Evolutionary conservation across 495 filamentous ascomycete species (phyloP).

Genomic region (Tuber magnatum): DNA sequence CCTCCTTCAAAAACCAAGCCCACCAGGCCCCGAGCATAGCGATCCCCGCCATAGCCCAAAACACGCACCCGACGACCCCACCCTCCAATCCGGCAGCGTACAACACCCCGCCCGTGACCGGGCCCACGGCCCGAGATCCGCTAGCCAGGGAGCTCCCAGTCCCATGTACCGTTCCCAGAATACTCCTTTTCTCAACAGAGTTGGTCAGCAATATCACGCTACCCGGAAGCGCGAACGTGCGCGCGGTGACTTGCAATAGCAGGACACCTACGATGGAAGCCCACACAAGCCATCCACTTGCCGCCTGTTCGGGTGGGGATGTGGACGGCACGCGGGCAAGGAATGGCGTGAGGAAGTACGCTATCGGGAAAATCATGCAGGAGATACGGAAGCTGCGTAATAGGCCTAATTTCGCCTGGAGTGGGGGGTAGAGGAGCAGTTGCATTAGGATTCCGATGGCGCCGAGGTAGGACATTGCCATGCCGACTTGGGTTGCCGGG

Average conservation of each 20-base stretch:
- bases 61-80: conserved; percentile 62
- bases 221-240: conserved; percentile 64
- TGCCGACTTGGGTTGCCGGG: conserved; percentile 57
- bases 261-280: conserved; percentile 55
- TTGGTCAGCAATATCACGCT: conserved; percentile 66
- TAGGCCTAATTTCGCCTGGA: conserved; percentile 57
- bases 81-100: conserved; percentile 57
- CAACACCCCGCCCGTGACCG: conserved; percentile 57
- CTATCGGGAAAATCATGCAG: conserved; percentile 58
- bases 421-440: conserved; percentile 59
- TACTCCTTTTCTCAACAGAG: conserved; percentile 53
- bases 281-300: conserved; percentile 49
- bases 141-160: conserved; percentile 58
- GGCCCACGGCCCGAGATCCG: conserved; percentile 58
- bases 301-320: conserved; percentile 28
- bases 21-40: conserved; percentile 49
- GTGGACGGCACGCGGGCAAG: conserved; percentile 53
- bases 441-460: conserved; percentile 62
- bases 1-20: conserved; percentile 51
- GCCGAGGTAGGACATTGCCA: conserved; percentile 62
- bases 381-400: conserved; percentile 54
- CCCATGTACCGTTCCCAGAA: conserved; percentile 65
- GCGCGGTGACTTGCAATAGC: conserved; percentile 59
- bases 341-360: conserved; percentile 62
- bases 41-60: conserved; percentile 58